Evolutionary conservation across 768 basidiomycete species (phyloP), one percentile per base, ranked within the genome.

Genomic region (Leccinellum albellum): DNA sequence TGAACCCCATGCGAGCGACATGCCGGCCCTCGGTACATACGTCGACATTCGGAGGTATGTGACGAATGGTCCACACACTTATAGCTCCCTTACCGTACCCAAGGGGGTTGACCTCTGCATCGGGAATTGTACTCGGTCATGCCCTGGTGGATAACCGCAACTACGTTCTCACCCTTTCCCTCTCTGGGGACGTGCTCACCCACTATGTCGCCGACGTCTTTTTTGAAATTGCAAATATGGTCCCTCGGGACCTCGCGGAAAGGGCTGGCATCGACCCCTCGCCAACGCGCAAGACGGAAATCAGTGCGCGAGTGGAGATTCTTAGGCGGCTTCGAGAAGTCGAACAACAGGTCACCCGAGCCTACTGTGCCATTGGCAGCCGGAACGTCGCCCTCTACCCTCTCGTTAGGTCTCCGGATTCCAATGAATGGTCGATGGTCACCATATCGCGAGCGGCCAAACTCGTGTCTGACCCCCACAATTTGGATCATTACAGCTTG

Each of bases 231-330:
- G 87, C 87, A 0, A 69, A 73, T n/a, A 77, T 87, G 63, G 72
- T 83, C 24, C 66, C 80, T 14, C 51, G 58, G 42, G 76, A 81
- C 57, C 73, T 84, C 8, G 74, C 78, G 1, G 60, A 61, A 33
- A 76, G 82, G 31, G 87, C 85, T 64, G 84, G 86, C 1, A 42
- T 44, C 1, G 56, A 63, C 1, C 61, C 61, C 0, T 54, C 66
- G 23, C 68, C 80, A 1, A 44, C 50, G 8, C 74, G 67, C 28
- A 63, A 65, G 15, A 60, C 62, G 6, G 72, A 87, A 57, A 69
- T 79, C 49, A 72, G 75, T 26, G 90, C 91, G 3, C 80, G 93
- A 3, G 77, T 90, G 4, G 77, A 83, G 53, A 79, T 87, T 20
- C 76, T 91, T 24, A 82, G 78, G 63, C 75, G 73, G n/a, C 64